Evolutionary conservation across 768 basidiomycete species (phyloP), one percentile per base, ranked within the genome.

Genomic region (Calocybe indica): DNA sequence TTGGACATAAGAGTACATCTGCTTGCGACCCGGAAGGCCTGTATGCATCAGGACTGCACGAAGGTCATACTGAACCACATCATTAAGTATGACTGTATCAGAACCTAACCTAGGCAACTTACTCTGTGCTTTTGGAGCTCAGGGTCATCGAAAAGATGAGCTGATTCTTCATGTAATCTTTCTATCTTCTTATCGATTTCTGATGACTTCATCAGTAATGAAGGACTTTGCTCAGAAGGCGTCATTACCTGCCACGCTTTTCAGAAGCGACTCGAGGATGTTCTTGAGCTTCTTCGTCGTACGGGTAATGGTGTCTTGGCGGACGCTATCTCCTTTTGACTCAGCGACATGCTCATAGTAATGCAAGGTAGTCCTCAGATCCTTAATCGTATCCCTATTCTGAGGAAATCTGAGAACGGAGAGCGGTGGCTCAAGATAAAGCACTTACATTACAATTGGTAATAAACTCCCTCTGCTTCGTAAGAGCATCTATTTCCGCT

Each of bases 21-120:
- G 85, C 47, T 77, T 87, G 40, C 90, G 71, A 7, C 89, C 89
- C 37, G 80, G 83, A 31, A 88, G 64, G 5, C 89, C 89, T 8
- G 85, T 87, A 54, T 90, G 85, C 40, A 88, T 70, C 35, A 91
- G 71, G 5, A 90, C 88, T 6, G 77, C 83, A 2, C 87, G 83
- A 15, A 92, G 76, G 52, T 90, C 87, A 56, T 91, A 92, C 88
- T 91, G 37, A 8, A n/a, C 39, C 3, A 45, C 14, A 40, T 22
- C 34, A 9, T 36, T 11, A 33, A 45, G 8, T 31, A 43, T 43
- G 14, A 7, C 36, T 14, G 11, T n/a, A 22, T 30, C 22, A 8
- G n/a, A 13, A 5, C 43, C 5, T 28, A 14, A 15, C n/a, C 7
- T 28, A 30, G 32, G 38, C 12, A 46, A 15, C 8, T 14, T 50